These are phyloP conservation scores for Coelastrella sp. DNA, from an alignment of 139 green algal species.

Conservation along the genomic window DNA sequence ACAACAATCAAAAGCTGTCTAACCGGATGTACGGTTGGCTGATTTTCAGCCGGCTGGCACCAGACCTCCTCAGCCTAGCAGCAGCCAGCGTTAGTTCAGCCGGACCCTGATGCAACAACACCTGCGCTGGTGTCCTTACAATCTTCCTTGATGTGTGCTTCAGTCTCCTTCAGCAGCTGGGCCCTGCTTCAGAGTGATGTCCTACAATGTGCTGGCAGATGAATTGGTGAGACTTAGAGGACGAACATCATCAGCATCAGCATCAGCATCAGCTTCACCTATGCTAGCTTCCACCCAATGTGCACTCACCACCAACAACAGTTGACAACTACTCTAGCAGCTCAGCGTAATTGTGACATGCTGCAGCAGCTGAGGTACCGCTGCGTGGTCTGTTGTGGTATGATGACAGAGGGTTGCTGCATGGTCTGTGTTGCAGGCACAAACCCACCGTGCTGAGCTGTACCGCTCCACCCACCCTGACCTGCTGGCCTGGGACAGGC, in stretches of 20 bases:
- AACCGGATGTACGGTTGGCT: too few relatives aligned
- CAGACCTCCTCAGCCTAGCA: not conserved
- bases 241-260: too few relatives aligned
- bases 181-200: conserved; percentile 73
- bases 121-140: too few relatives aligned
- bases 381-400: not conserved
- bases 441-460: conserved; percentile 47
- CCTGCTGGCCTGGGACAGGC: conserved; percentile 40
- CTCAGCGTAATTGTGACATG: not conserved
- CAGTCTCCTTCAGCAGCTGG: not conserved
- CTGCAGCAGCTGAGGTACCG: not conserved
- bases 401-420: not conserved
- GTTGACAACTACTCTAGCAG: not conserved
- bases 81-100: not conserved
- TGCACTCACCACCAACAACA: too few relatives aligned
- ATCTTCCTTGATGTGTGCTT: too few relatives aligned
- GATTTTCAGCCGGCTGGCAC: too few relatives aligned
- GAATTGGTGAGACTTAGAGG: conserved; percentile 51
- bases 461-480: conserved; percentile 19
- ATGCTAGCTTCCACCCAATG: too few relatives aligned
- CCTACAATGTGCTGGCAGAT: conserved; percentile 88
- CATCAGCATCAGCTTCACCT: too few relatives aligned
- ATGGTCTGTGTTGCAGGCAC: conserved; percentile 4
- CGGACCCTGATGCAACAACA: not conserved
- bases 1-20: not conserved